Conservation (phyloP, 106 monocot species). For the Dendrobium officinale region DNA sequence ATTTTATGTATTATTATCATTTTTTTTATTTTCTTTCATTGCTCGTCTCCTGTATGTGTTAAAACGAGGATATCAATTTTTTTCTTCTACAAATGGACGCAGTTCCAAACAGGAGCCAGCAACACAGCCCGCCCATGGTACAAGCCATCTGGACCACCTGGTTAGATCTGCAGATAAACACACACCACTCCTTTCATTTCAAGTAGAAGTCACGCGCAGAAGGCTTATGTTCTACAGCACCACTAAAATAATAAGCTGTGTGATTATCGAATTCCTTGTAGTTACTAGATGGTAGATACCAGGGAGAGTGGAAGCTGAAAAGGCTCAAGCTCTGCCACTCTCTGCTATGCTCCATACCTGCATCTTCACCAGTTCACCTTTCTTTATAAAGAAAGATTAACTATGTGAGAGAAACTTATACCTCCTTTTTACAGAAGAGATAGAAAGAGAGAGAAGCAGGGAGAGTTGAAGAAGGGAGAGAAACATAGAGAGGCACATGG, state of each 20-base stretch:
- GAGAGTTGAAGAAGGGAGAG: background rate
- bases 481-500: slow-evolving; percentile 2
- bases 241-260: background rate
- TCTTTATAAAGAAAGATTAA: slow-evolving; percentile 3
- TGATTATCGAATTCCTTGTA: background rate
- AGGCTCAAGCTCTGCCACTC: slow-evolving; percentile 5
- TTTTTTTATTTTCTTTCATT: background rate
- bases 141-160: background rate
- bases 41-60: background rate
- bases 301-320: background rate
- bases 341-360: slow-evolving; percentile 8
- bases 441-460: background rate
- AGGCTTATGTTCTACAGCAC: background rate
- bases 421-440: slow-evolving; percentile 2
- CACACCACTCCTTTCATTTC: background rate
- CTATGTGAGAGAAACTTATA: background rate
- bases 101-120: background rate
- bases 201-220: background rate
- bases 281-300: background rate
- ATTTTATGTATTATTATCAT: background rate
- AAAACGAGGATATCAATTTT: background rate
- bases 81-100: background rate
- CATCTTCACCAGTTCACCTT: background rate
- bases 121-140: background rate
- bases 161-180: slow-evolving; percentile 6